A percentile compares a stretch with the other conserved stretches of the same genome.
These are phyloP conservation scores for Dittrichia graveolens DNA, from an alignment of 129 eudicot species.

Conservation along the genomic window DNA sequence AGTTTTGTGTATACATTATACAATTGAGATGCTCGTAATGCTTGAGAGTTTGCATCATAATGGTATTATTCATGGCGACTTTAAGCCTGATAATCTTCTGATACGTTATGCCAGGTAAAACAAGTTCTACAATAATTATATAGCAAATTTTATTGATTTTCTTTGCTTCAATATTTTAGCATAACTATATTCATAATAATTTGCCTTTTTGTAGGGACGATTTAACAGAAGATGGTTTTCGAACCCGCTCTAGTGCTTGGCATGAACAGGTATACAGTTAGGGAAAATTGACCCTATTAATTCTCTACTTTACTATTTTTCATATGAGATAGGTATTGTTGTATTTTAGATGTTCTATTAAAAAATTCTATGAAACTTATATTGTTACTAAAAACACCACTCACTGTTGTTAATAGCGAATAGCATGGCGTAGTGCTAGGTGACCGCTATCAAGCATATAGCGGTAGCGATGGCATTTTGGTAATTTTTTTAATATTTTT, in stretches of 20 bases:
- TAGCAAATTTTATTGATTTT: background rate
- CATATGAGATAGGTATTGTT: too few relatives aligned
- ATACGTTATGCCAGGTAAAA: constrained; percentile 84
- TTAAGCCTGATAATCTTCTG: constrained; percentile 93
- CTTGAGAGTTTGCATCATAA: constrained; percentile 72
- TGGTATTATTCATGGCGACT: constrained; percentile 87
- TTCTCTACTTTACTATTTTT: too few relatives aligned
- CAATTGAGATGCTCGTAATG: constrained; percentile 88
- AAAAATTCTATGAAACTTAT: too few relatives aligned
- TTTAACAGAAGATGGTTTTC: constrained; percentile 61
- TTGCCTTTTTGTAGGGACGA: constrained; percentile 51
- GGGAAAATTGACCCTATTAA: too few relatives aligned
- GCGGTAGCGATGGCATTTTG: too few relatives aligned
- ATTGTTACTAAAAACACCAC: too few relatives aligned
- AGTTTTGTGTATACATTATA: constrained; percentile 83
- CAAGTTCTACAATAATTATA: background rate
- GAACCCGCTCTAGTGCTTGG: constrained; percentile 72
- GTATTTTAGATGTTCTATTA: too few relatives aligned
- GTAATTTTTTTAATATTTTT: too few relatives aligned
- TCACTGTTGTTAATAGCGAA: too few relatives aligned
- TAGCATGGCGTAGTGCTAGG: too few relatives aligned
- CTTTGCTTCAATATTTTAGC: background rate
- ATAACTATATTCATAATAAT: background rate
- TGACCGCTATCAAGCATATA: too few relatives aligned
- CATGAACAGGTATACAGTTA: constrained; percentile 63